Percentiles rank a stretch among this genome's conserved stretches.
phyloP scores from a whole-genome alignment of 2,329 filamentous ascomycete species.

The Colletotrichum siamense region DNA sequence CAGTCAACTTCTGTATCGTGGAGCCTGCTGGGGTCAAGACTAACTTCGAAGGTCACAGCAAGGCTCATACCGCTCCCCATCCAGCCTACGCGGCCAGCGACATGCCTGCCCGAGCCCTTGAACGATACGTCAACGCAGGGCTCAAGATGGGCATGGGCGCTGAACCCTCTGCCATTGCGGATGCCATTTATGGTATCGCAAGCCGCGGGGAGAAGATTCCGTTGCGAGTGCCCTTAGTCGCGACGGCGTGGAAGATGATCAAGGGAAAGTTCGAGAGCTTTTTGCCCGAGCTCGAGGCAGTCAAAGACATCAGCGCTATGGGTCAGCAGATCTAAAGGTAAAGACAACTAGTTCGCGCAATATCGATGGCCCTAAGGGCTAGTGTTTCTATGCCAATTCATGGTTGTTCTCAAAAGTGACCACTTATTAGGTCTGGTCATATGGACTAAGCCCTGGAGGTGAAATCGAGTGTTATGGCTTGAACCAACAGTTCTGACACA shows the following conservation, averaged over 20 bases:
- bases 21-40: slow-evolving; percentile 48
- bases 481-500: neutral
- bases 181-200: slow-evolving; percentile 39
- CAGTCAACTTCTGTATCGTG: slow-evolving; percentile 40
- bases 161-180: slow-evolving; percentile 36
- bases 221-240: slow-evolving; percentile 45
- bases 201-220: slow-evolving; percentile 40
- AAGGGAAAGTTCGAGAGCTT: slow-evolving; percentile 32
- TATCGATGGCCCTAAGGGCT: neutral
- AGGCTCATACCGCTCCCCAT: slow-evolving; percentile 33
- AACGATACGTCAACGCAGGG: slow-evolving; percentile 3
- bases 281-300: slow-evolving; percentile 35
- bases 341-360: neutral
- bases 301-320: slow-evolving; percentile 36
- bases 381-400: neutral
- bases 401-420: neutral
- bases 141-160: slow-evolving; percentile 23
- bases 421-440: accelerated
- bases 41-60: slow-evolving; percentile 32
- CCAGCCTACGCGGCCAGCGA: slow-evolving; percentile 40
- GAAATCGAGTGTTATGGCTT: neutral
- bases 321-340: neutral
- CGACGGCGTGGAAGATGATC: slow-evolving; percentile 40
- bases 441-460: neutral
- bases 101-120: slow-evolving; percentile 35